Conservation (phyloP, 192 early-diverging fungal genomes). For the Anaeromyces robustus region DNA sequence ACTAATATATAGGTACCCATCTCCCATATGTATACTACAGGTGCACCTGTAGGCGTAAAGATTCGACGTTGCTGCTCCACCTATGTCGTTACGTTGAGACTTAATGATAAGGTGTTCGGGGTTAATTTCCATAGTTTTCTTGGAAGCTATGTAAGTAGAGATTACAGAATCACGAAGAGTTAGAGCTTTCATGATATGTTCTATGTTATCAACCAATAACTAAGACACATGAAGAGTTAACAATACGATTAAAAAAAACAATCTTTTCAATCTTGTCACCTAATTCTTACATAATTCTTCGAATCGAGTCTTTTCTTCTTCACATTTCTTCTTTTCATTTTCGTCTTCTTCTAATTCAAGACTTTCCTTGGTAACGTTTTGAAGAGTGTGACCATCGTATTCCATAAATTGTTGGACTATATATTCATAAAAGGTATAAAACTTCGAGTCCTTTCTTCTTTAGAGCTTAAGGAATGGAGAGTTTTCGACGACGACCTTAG, state of each 20-base stretch:
- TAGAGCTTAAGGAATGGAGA: slow-evolving; percentile 93
- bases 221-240: slow-evolving; percentile 94
- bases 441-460: slow-evolving; percentile 99
- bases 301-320: slow-evolving; percentile 81
- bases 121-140: slow-evolving; percentile 99
- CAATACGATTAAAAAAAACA: slow-evolving; percentile 84
- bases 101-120: slow-evolving; percentile 87
- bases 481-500: slow-evolving; percentile 81
- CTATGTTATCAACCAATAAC: slow-evolving; percentile 99
- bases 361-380: slow-evolving; percentile 97
- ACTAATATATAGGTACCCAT: no score
- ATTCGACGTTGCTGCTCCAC: no score
- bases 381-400: slow-evolving; percentile 98
- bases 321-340: slow-evolving; percentile 87
- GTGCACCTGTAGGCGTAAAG: no score
- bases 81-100: slow-evolving; percentile 82
- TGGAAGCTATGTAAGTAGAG: slow-evolving; percentile 98
- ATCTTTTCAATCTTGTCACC: slow-evolving; percentile 97
- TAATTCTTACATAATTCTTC: slow-evolving; percentile 83
- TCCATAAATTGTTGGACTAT: slow-evolving; percentile 95
- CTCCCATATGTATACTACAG: no score
- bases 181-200: slow-evolving; percentile 99
- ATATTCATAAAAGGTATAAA: slow-evolving; percentile 98
- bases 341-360: slow-evolving; percentile 98
- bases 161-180: slow-evolving; percentile 96